Evolutionary conservation across 164 flowering plant genomes (phyloP).

Genomic region (Aristolochia fimbriata): DNA sequence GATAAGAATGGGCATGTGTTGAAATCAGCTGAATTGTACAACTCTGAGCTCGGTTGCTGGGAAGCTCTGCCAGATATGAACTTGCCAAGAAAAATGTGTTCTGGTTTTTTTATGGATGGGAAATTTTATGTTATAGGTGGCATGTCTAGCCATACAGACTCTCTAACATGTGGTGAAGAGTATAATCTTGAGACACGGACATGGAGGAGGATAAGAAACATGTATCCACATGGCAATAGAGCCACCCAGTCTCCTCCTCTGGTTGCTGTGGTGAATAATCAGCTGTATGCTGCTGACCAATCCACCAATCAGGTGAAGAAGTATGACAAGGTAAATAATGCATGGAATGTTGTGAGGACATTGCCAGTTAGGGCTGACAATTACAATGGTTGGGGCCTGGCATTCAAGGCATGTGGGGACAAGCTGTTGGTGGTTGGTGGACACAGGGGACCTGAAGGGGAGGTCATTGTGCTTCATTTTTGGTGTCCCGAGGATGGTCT

Average conservation of each 20-base stretch:
- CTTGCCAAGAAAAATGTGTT: slow-evolving; percentile 28
- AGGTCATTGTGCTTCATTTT: slow-evolving; percentile 23
- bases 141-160: slow-evolving; percentile 9
- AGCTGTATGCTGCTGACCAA: slow-evolving; percentile 31
- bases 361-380: slow-evolving; percentile 31
- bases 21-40: slow-evolving; percentile 28
- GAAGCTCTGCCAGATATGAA: slow-evolving; percentile 26
- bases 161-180: slow-evolving; percentile 33
- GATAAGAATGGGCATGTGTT: slow-evolving; percentile 20
- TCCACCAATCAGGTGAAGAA: slow-evolving; percentile 27
- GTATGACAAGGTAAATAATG: slow-evolving; percentile 25
- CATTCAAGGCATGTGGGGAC: slow-evolving; percentile 35
- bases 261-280: slow-evolving; percentile 35
- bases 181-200: slow-evolving; percentile 21
- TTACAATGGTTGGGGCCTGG: slow-evolving; percentile 36
- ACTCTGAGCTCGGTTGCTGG: slow-evolving; percentile 26
- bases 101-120: slow-evolving; percentile 36
- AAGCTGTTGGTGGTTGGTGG: slow-evolving; percentile 32
- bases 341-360: slow-evolving; percentile 22
- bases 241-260: slow-evolving; percentile 27
- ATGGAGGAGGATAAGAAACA: slow-evolving; percentile 27
- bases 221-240: slow-evolving; percentile 19
- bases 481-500: slow-evolving; percentile 24
- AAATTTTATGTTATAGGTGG: slow-evolving; percentile 35
- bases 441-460: slow-evolving; percentile 24